Evolutionary conservation across 140 eudicot species (phyloP).

Genomic region (Oenanthe javanica): DNA sequence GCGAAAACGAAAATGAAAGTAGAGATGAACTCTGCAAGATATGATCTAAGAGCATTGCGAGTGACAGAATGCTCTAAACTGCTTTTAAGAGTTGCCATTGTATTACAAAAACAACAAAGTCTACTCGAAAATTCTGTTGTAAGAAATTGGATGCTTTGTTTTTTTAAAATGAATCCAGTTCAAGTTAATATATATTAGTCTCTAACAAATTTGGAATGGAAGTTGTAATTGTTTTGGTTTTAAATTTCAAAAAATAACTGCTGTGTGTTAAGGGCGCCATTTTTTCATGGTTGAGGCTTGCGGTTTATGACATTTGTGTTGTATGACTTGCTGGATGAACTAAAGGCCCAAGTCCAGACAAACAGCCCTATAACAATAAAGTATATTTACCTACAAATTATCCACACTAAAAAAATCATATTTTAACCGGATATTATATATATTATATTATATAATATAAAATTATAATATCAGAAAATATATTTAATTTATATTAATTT

Average conservation of each 20-base stretch:
- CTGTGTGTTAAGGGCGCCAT: background rate
- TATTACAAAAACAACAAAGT: background rate
- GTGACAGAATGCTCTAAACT: slow-evolving; percentile 52
- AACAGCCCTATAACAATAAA: background rate
- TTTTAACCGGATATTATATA: too few relatives aligned
- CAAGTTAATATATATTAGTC: too few relatives aligned
- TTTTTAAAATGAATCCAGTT: background rate
- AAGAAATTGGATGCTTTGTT: background rate
- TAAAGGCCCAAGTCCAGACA: background rate
- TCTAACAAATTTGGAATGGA: background rate
- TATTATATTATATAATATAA: too few relatives aligned
- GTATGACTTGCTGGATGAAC: background rate
- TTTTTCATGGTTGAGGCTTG: background rate
- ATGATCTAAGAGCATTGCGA: slow-evolving; percentile 55
- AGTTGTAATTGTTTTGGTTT: background rate
- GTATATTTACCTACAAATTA: too few relatives aligned
- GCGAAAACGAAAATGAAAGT: slow-evolving; percentile 88
- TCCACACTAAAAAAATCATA: too few relatives aligned
- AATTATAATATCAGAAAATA: too few relatives aligned
- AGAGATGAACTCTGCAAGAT: slow-evolving; percentile 89
- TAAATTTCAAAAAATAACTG: background rate
- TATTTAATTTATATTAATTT: too few relatives aligned
- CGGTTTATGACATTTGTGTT: background rate
- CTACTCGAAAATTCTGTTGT: background rate
- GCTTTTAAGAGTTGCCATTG: slow-evolving; percentile 14